phyloP scores from a whole-genome alignment of 176 grass and related monocot genomes.

The sorghum (Sorghum bicolor) region Sorghum_bicolor_NCBIv3 NC_012872.2:1071001-1071500 shows the following conservation, averaged over 20 bases:
- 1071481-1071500: not conserved
- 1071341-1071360: not conserved
- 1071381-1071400: not conserved
- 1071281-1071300: not conserved
- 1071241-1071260: not conserved
- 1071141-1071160: not conserved
- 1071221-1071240: not conserved
- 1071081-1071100: not conserved
- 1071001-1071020: not conserved
- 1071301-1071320: not conserved
- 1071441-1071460: not conserved
- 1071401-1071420: not conserved
- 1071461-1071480: not conserved
- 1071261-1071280: not conserved
- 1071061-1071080: not conserved
- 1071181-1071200: constrained; percentile 12
- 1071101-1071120: not conserved
- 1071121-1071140: constrained; percentile 3
- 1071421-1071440: not conserved
- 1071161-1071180: not conserved
- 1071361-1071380: not conserved
- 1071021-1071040: not conserved
- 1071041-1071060: not conserved
- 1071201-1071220: not conserved
- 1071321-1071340: no score